These are phyloP conservation scores for Plectranthus barbatus DNA, from an alignment of 257 asterid genomes.

Conservation along the genomic window DNA sequence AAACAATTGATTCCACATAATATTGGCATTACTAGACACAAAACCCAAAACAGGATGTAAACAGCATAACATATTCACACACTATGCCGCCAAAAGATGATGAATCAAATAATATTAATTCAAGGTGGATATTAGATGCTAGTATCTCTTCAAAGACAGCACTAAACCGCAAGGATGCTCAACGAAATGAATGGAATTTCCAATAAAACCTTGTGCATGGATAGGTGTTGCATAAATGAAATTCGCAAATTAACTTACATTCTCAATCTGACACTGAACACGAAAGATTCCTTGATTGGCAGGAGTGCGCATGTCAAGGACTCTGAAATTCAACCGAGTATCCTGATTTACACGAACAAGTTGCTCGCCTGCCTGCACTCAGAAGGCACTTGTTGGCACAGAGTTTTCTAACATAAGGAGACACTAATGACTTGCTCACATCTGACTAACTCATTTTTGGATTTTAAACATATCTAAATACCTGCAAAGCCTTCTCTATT, in stretches of 20 bases:
- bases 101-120: neutral
- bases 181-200: neutral
- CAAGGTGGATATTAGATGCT: neutral
- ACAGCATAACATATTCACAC: neutral
- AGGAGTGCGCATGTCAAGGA: slow-evolving; percentile 78
- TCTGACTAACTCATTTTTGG: neutral
- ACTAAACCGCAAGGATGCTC: neutral
- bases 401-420: neutral
- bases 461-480: slow-evolving; percentile 3
- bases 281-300: slow-evolving; percentile 88
- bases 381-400: neutral
- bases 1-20: neutral
- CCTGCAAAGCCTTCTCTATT: slow-evolving; percentile 62
- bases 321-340: slow-evolving; percentile 74
- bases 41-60: neutral
- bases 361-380: slow-evolving; percentile 66
- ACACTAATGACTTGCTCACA: neutral
- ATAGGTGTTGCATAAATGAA: neutral
- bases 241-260: slow-evolving; percentile 32
- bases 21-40: neutral
- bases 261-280: slow-evolving; percentile 63
- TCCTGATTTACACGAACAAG: slow-evolving; percentile 92
- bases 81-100: slow-evolving; percentile 3
- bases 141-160: neutral
- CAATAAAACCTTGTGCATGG: neutral